Base-by-base conservation (phyloP, 306 rosid species). In the Vicia villosa region DNA sequence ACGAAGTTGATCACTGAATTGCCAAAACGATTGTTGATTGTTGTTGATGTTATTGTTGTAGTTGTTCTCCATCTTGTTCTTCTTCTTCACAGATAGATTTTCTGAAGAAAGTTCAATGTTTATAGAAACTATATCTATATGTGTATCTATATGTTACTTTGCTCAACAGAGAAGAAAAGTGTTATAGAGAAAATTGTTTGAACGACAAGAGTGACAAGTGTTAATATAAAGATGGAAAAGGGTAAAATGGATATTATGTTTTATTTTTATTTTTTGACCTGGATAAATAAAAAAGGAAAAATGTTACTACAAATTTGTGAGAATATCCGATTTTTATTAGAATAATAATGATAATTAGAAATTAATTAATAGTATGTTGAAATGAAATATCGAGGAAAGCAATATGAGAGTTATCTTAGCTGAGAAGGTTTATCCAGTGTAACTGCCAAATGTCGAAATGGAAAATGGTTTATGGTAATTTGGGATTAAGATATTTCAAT, bases 1-100 rank as follows among this genome's bases (percentile, higher is more conserved):
- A 3, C 99, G 86, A 11, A 95, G 95, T 78, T 91, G 91, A 11
- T 95, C 99, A 73, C 97, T 89, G 85, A 95, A 95, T 45, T 95
- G 97, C 87, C 90, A 86, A 58, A 95, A 94, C 0, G 92, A 84
- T 6, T 89, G 71, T 26, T 74, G 79, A 74, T 66, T 65, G 5
- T 55, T 45, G 13, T 57, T 78, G 38, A n/a, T n/a, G n/a, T n/a
- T n/a, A n/a, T 34, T 32, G 37, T 5, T 32, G 69, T 34, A 5
- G 37, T 0, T 6, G 65, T 68, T 79, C 75, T 79, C 79, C 83
- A 71, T 77, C 10, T 57, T n/a, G n/a, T n/a, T 36, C 63, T 56
- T 34, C 28, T 24, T 24, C 3, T 24, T 24, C 28, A 24, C 28
- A 6, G 38, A 34, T 34, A 6, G 38, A 34, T 34, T 34, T 34